Evolutionary conservation across 768 basidiomycete genomes (phyloP).

Genomic region (Kwoniella europaea): DNA sequence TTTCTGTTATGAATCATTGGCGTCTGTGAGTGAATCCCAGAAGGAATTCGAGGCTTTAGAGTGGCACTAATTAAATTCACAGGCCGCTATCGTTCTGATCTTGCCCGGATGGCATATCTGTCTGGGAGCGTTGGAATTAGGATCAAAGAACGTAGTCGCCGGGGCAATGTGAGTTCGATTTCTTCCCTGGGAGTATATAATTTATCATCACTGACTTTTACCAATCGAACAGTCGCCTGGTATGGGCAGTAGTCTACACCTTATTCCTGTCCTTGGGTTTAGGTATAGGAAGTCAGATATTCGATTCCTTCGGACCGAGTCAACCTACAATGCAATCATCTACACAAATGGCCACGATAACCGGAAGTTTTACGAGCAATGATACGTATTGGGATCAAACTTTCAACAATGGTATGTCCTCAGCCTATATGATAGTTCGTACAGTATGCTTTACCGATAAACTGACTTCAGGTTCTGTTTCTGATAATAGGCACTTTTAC

Average conservation of each 20-base stretch:
- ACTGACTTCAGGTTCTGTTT: background rate
- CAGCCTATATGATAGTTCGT: too few relatives aligned
- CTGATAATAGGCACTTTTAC: constrained; percentile 43
- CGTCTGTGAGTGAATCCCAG: constrained; percentile 30
- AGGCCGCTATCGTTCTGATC: constrained; percentile 45
- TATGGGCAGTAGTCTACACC: constrained; percentile 53
- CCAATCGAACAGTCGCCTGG: constrained; percentile 29
- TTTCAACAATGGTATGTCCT: constrained; percentile 44
- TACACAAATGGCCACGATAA: constrained; percentile 30
- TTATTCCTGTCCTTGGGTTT: constrained; percentile 48
- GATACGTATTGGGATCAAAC: constrained; percentile 40
- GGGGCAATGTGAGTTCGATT: constrained; percentile 39
- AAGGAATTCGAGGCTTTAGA: too few relatives aligned
- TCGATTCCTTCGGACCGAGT: constrained; percentile 39
- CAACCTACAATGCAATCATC: constrained; percentile 24
- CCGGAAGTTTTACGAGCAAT: constrained; percentile 42
- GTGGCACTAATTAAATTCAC: background rate
- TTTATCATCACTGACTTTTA: background rate
- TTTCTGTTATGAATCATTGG: constrained; percentile 48
- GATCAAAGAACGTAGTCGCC: constrained; percentile 46
- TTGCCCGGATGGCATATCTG: constrained; percentile 52
- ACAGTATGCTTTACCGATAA: too few relatives aligned
- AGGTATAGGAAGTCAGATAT: constrained; percentile 46
- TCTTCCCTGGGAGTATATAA: background rate
- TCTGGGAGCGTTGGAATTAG: constrained; percentile 48